phyloP scores from a whole-genome alignment of 2,329 filamentous ascomycete species.

The Sodiomyces alkalinus region DNA sequence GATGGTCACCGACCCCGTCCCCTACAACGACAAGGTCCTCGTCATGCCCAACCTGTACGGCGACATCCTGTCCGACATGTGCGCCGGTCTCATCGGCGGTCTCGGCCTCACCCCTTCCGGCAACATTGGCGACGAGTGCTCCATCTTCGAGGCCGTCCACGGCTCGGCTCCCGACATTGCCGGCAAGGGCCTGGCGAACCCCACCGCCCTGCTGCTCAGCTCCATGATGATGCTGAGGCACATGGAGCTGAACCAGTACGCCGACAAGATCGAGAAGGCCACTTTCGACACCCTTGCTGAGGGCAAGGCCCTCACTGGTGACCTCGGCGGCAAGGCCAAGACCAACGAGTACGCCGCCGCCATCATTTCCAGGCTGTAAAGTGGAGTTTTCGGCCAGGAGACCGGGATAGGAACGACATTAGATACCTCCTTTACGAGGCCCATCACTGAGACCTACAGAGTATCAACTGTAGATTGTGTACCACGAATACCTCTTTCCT shows the following conservation, averaged over 20 bases:
- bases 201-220: conserved; percentile 84
- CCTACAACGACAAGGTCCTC: conserved; percentile 98
- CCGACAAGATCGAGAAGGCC: conserved; percentile 77
- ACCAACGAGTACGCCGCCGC: conserved; percentile 86
- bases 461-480: conserved; percentile 9
- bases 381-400: no score
- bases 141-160: conserved; percentile 98
- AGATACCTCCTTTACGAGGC: conserved; percentile 5
- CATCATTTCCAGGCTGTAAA: conserved; percentile 61
- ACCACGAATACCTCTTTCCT: conserved; percentile 8
- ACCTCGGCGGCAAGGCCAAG: conserved; percentile 92
- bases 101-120: conserved; percentile 93
- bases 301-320: conserved; percentile 91
- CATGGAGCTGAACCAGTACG: conserved; percentile 81
- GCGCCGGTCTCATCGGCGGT: conserved; percentile 93
- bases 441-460: no score
- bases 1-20: conserved; percentile 90
- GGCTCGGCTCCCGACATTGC: conserved; percentile 94
- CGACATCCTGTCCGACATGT: conserved; percentile 99
- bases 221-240: conserved; percentile 99
- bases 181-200: conserved; percentile 91
- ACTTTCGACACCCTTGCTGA: conserved; percentile 91
- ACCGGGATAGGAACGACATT: conserved; percentile 1
- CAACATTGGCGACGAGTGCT: conserved; percentile 98
- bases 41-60: conserved; percentile 98